A percentile compares a stretch with the other conserved stretches of the same genome.
Evolutionary conservation across 1,284 basidiomycete species (phyloP).

Genomic region (Pseudozyma hubeiensis): DNA sequence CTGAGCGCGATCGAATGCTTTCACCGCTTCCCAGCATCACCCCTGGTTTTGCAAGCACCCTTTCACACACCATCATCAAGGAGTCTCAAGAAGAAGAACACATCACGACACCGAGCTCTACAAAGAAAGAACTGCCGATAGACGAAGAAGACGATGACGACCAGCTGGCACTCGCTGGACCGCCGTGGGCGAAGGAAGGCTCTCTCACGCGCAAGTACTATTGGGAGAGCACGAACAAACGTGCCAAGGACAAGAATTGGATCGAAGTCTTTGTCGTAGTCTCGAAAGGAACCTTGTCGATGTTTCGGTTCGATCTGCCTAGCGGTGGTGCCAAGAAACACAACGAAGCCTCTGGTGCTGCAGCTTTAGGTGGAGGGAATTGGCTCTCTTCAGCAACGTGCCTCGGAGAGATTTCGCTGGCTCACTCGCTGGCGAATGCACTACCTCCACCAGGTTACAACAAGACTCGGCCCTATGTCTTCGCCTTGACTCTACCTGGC

Average conservation of each 20-base stretch:
- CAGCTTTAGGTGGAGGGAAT: constrained; percentile 88
- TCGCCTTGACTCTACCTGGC: constrained; percentile 88
- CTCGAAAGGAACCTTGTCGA: constrained; percentile 88
- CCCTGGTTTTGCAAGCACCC: constrained; percentile 92
- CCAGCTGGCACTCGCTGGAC: constrained; percentile 89
- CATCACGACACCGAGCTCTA: constrained; percentile 58
- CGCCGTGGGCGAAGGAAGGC: constrained; percentile 99
- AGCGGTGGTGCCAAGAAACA: background rate
- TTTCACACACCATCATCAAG: constrained; percentile 93
- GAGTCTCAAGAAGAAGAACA: constrained; percentile 91
- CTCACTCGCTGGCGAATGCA: constrained; percentile 87
- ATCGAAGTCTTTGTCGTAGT: constrained; percentile 92
- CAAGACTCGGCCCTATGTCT: constrained; percentile 87
- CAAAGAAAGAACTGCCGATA: constrained; percentile 66
- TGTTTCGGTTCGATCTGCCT: constrained; percentile 75
- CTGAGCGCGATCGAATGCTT: constrained; percentile 21
- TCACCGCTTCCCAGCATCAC: constrained; percentile 68
- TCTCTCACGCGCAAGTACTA: constrained; percentile 93
- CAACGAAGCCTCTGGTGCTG: background rate
- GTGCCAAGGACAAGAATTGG: constrained; percentile 87
- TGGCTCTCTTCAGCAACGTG: constrained; percentile 90
- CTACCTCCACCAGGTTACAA: constrained; percentile 92
- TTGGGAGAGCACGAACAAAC: constrained; percentile 84
- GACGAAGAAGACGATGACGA: constrained; percentile 75
- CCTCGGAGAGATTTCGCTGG: constrained; percentile 82